A percentile compares a stretch with the other conserved stretches of the same genome.
phyloP scores from a whole-genome alignment of 1,284 basidiomycete species.

The Tetrapyrgos nigripes region DNA sequence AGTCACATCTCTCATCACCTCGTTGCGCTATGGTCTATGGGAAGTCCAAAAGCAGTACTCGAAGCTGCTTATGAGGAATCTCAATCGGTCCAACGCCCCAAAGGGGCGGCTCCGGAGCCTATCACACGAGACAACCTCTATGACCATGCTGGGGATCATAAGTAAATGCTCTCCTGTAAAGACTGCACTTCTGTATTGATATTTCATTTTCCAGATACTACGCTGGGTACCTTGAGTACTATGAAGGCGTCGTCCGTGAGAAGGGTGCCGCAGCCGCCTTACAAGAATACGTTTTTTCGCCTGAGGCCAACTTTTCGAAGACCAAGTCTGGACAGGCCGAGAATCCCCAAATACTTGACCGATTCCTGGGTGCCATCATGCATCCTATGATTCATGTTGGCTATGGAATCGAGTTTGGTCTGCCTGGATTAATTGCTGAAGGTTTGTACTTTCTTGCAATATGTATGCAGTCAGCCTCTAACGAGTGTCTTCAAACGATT shows the following conservation, averaged over 20 bases:
- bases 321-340: constrained; percentile 27
- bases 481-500: not conserved
- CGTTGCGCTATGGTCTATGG: constrained; percentile 57
- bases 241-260: constrained; percentile 49
- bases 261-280: constrained; percentile 49
- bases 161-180: no score
- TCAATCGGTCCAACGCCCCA: constrained; percentile 42
- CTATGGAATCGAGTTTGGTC: constrained; percentile 68
- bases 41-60: constrained; percentile 47
- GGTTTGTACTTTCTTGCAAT: constrained; percentile 40
- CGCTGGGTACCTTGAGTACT: constrained; percentile 60
- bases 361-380: constrained; percentile 63
- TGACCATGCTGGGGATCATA: no score
- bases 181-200: constrained; percentile 30
- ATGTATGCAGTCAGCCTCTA: no score
- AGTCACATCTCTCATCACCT: constrained; percentile 60
- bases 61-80: constrained; percentile 50
- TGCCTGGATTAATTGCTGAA: constrained; percentile 69
- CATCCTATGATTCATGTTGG: constrained; percentile 73
- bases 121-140: constrained; percentile 51
- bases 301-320: constrained; percentile 50
- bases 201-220: constrained; percentile 49
- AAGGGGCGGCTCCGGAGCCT: constrained; percentile 44
- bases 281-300: constrained; percentile 65
- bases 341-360: constrained; percentile 65